Base-by-base conservation (phyloP, 2,329 filamentous ascomycete genomes). In the Penicillium brevicompactum region DNA sequence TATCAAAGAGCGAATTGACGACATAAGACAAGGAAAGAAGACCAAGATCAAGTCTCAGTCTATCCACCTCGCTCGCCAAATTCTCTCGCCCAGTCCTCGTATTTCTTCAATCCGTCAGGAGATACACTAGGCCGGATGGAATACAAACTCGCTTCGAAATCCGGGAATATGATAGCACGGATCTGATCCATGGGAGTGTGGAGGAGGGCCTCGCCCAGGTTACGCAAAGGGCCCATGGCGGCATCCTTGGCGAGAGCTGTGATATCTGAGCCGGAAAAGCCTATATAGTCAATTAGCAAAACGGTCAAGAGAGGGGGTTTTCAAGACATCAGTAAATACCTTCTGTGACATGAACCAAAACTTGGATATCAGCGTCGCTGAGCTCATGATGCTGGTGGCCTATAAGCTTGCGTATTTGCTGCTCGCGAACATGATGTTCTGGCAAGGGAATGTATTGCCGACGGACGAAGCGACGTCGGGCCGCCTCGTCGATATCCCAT, bases 401-500 rank as follows among this genome's bases (percentile, higher is more conserved):
- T 22, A 99, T 74, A 5, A 99, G 76, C 7, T 86, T 95, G 59
- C 84, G 83, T 43, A 99, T 76, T 67, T 99, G 94, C 48, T 84
- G 83, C 53, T 86, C 87, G 53, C 94, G 83, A 1, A 95, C 96
- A 61, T 88, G 84, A 10, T 87, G 84, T 70, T 97, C 94, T 0
- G 94, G 94, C 9, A 99, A 76, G 1, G 94, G 93, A 57, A 99
- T 99, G 71, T 99, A 99, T 74, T 97, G 94, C 56, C 94, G 84
- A 60, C 94, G 82, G 13, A 97, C 93, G 70, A 99, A 99, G 48
- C 94, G 82, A 53, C 94, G 82, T 55, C 94, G 83, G 1, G 94
- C 94, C 22, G 94, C 94, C 73, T 97, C 94, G 65, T 99, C 94
- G 64, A 99, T 97, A 32, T 92, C 92, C 94, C 94, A 99, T 0